Percentiles rank a stretch among this genome's conserved stretches.
These are phyloP conservation scores for Ophiognomonia clavigignenti-juglandacearum DNA, from an alignment of 2,329 filamentous ascomycete species.

Conservation along the genomic window DNA sequence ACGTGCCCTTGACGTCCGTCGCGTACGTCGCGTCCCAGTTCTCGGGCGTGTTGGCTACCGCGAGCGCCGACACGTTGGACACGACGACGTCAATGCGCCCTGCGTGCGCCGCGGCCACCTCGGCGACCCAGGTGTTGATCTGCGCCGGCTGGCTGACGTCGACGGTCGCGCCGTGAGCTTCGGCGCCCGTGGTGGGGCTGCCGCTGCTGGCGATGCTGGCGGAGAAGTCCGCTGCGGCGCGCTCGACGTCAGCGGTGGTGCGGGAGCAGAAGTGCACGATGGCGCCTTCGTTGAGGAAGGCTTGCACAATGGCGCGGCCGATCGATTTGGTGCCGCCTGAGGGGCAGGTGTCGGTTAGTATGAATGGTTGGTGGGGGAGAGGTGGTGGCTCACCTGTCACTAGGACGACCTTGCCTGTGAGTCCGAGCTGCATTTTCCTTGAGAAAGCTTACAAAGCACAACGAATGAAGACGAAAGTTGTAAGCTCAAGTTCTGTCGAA, in stretches of 20 bases:
- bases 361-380: neutral
- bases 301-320: constrained; percentile 16
- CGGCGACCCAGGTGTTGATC: constrained; percentile 15
- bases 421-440: constrained; percentile 26
- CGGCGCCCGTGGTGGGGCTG: too few relatives aligned
- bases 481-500: too few relatives aligned
- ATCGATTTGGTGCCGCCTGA: constrained; percentile 17
- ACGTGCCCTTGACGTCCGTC: constrained; percentile 29
- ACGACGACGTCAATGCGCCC: constrained; percentile 18
- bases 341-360: neutral
- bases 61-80: constrained; percentile 23
- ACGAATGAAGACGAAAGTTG: too few relatives aligned
- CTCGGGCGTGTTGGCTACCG: constrained; percentile 21
- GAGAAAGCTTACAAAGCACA: neutral
- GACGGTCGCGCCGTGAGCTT: constrained; percentile 14
- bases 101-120: constrained; percentile 2
- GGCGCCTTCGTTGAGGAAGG: constrained; percentile 18
- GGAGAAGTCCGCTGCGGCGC: constrained; percentile 5
- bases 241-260: constrained; percentile 14
- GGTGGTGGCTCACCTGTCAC: constrained; percentile 24
- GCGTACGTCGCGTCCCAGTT: constrained; percentile 25
- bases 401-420: constrained; percentile 29
- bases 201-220: neutral
- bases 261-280: constrained; percentile 20
- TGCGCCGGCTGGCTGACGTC: constrained; percentile 14